Base-by-base conservation (phyloP, 2,329 filamentous ascomycete species). In the Cadophora sp. region DNA sequence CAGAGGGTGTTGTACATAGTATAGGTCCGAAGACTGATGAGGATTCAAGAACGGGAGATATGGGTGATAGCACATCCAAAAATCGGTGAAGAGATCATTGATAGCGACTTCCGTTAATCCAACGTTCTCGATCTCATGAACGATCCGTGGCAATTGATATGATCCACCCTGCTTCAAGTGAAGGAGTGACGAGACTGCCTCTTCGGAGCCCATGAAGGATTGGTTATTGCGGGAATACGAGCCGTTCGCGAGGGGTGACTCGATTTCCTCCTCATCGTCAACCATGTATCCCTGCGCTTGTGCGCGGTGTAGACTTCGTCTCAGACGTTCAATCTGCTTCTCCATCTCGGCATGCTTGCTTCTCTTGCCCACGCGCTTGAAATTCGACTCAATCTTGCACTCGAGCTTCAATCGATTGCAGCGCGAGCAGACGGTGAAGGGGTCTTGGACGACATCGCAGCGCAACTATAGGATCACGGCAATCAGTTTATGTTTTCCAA, bases 301-400 rank as follows among this genome's bases (percentile, higher is more conserved):
- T 67, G 89, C 89, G 70, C 84, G 83, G 65, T 86, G 81, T 68
- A 91, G 83, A 73, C 83, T 87, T 55, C 87, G 85, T 61, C 89
- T 86, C 71, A 91, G 80, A 69, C 83, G 87, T 66, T 92, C 90
- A 75, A 94, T 92, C 79, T 94, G 91, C 80, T 89, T 91, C 77
- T 93, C 91, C 91, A 94, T 94, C 80, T 94, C 92, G 74, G 91
- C 91, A 79, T 95, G 91, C 78, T 92, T 91, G 71, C 88, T 91
- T 50, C 92, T 87, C 82, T 96, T 96, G 70, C 92, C 91, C 20
- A 94, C 84, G 73, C 92, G 89, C 84, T 94, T 94, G 81, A 95
- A 95, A 79, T 94, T 93, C 75, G 91, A 92, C 79, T 95, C 91
- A 79, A 96, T 95, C 79, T 93, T 92, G 83, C 92, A 96, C 69